These are phyloP conservation scores for Malus hybrid DNA, from an alignment of 331 rosid species.

Conservation along the genomic window DNA sequence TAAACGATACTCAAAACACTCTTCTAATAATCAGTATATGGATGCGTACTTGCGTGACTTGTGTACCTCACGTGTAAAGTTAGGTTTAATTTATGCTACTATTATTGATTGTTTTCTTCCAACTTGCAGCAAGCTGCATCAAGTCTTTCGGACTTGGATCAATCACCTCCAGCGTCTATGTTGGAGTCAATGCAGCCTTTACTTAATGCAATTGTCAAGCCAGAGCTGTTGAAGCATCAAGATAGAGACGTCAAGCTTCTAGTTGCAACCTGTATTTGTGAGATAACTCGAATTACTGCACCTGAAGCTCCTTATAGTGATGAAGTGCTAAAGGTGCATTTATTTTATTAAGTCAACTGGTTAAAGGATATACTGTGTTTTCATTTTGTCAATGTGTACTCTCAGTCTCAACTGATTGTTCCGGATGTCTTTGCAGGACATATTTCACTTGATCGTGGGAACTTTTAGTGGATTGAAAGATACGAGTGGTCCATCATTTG, in stretches of 20 bases:
- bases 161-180: constrained; percentile 65
- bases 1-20: not conserved
- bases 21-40: not conserved
- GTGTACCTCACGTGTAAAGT: constrained; percentile 2
- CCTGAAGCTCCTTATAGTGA: constrained; percentile 96
- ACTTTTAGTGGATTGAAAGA: constrained; percentile 85
- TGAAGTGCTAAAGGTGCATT: constrained; percentile 74
- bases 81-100: not conserved
- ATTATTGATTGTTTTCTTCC: not conserved
- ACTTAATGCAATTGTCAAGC: constrained; percentile 67
- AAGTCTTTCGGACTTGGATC: constrained; percentile 86
- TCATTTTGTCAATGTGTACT: not conserved
- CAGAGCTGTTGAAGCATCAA: constrained; percentile 86
- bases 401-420: not conserved
- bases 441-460: constrained; percentile 73
- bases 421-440: constrained; percentile 59
- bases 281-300: constrained; percentile 96
- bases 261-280: constrained; percentile 89
- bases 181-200: constrained; percentile 84
- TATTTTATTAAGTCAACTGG: constrained; percentile 7
- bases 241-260: constrained; percentile 94
- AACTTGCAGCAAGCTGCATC: constrained; percentile 77
- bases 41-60: not conserved
- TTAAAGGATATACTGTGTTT: constrained; percentile 5
- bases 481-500: constrained; percentile 86